These are phyloP conservation scores for Pouteria campechiana DNA, from an alignment of 179 eudicot genomes.

Conservation along the genomic window DNA sequence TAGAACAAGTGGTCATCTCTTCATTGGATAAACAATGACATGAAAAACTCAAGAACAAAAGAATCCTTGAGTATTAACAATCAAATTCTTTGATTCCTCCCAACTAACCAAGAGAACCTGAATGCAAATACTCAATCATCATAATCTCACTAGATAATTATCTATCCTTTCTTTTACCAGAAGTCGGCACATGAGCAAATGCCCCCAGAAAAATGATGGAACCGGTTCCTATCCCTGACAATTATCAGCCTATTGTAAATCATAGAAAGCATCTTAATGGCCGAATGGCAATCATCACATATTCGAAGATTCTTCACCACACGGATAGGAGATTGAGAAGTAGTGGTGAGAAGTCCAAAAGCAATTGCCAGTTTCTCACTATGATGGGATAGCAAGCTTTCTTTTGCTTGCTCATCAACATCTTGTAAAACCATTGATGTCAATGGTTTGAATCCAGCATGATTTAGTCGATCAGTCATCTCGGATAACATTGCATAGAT, in stretches of 20 bases:
- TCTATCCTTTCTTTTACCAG: too few species aligned
- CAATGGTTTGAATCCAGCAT: constrained; percentile 47
- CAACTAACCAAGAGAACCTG: too few species aligned
- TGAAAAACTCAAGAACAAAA: too few species aligned
- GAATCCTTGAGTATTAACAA: too few species aligned
- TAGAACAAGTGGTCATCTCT: too few species aligned
- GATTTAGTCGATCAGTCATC: constrained; percentile 23
- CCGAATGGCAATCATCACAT: constrained; percentile 48
- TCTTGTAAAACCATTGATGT: constrained; percentile 52
- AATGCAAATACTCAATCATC: too few species aligned
- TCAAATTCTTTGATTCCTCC: too few species aligned
- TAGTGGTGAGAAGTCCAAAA: constrained; percentile 37
- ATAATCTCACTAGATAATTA: too few species aligned
- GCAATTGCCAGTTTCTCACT: constrained; percentile 47
- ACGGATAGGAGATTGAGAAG: constrained; percentile 34
- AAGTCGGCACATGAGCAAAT: constrained; percentile 39
- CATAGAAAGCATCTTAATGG: constrained; percentile 34
- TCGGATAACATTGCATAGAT: constrained; percentile 57
- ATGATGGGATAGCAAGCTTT: constrained; percentile 30
- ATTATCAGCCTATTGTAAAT: constrained; percentile 33
- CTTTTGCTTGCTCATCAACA: constrained; percentile 44
- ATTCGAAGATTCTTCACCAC: constrained; percentile 43
- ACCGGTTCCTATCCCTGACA: constrained; percentile 40
- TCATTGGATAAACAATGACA: too few species aligned
- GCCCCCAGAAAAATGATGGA: constrained; percentile 49